Evolutionary conservation across 257 asterid species (phyloP).

Genomic region (Lycium ferocissimum): DNA sequence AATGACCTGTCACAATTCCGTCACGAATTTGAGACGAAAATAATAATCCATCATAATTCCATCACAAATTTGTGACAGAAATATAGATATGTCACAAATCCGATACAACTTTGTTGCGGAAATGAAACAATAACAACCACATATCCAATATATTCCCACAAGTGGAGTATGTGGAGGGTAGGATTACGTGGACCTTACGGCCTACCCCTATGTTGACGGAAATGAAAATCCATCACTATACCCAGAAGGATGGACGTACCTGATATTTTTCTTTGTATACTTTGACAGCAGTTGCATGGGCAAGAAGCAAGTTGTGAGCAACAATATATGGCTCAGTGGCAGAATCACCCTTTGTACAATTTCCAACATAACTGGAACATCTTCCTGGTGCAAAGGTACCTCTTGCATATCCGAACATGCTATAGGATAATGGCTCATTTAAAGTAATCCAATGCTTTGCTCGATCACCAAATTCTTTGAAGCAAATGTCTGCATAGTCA

Average conservation of each 20-base stretch:
- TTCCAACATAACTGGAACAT: slow-evolving; percentile 24
- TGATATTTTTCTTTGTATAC: slow-evolving; percentile 37
- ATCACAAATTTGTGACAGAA: too few relatives aligned
- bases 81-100: too few relatives aligned
- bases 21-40: too few relatives aligned
- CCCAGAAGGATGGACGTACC: slow-evolving; percentile 16
- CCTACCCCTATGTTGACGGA: too few relatives aligned
- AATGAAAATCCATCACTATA: too few relatives aligned
- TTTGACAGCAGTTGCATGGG: slow-evolving; percentile 42
- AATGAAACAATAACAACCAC: too few relatives aligned
- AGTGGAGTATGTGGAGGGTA: too few relatives aligned
- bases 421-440: slow-evolving; percentile 41
- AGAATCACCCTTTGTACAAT: slow-evolving; percentile 38
- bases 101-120: too few relatives aligned
- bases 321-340: slow-evolving; percentile 46
- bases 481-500: slow-evolving; percentile 41
- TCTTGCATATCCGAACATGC: slow-evolving; percentile 30
- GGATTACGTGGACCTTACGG: too few relatives aligned
- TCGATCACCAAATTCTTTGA: slow-evolving; percentile 46
- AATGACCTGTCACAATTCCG: too few relatives aligned
- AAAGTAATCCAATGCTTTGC: slow-evolving; percentile 47
- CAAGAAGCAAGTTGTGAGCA: slow-evolving; percentile 44
- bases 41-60: too few relatives aligned
- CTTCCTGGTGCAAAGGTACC: slow-evolving; percentile 44
- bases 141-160: too few relatives aligned